phyloP scores from a whole-genome alignment of 2,329 filamentous ascomycete species.

The Aspergillus vadensis region DNA sequence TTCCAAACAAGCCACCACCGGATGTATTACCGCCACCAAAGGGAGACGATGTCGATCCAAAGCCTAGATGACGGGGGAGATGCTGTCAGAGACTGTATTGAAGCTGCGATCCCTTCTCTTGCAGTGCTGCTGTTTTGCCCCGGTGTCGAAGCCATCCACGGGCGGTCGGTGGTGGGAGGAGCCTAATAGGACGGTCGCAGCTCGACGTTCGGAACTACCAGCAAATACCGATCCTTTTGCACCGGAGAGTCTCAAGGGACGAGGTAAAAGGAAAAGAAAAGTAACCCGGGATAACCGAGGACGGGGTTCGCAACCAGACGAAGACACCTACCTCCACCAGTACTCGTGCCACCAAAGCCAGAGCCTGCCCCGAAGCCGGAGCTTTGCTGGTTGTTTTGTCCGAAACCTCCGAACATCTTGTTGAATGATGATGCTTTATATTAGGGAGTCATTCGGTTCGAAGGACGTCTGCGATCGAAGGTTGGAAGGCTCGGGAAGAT shows the following conservation, averaged over 20 bases:
- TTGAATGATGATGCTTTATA: constrained; percentile 24
- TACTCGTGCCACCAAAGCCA: constrained; percentile 37
- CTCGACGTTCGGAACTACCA: constrained; percentile 35
- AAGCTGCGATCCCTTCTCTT: constrained; percentile 37
- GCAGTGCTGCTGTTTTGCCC: constrained; percentile 29
- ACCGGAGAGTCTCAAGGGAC: constrained; percentile 8
- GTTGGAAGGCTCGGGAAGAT: not conserved
- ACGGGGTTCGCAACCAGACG: constrained; percentile 5
- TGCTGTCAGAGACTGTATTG: constrained; percentile 43
- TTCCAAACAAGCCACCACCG: constrained; percentile 40
- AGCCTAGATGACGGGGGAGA: constrained; percentile 42
- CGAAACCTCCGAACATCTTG: constrained; percentile 56
- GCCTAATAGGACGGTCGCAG: constrained; percentile 28
- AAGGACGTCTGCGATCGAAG: constrained; percentile 5
- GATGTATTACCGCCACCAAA: constrained; percentile 39
- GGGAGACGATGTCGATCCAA: constrained; percentile 41
- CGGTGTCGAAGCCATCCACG: constrained; percentile 30
- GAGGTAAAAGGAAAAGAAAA: constrained; percentile 11
- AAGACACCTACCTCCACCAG: constrained; percentile 42
- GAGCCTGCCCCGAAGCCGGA: constrained; percentile 42
- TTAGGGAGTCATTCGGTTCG: constrained; percentile 35
- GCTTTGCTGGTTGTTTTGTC: constrained; percentile 57
- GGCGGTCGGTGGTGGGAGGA: constrained; percentile 23
- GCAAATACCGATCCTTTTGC: constrained; percentile 18
- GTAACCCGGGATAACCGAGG: constrained; percentile 12